Evolutionary conservation across 352 stramenopile genomes (phyloP), one percentile per base, ranked within the genome.

Genomic region (Hyaloperonospora arabidopsidis): DNA sequence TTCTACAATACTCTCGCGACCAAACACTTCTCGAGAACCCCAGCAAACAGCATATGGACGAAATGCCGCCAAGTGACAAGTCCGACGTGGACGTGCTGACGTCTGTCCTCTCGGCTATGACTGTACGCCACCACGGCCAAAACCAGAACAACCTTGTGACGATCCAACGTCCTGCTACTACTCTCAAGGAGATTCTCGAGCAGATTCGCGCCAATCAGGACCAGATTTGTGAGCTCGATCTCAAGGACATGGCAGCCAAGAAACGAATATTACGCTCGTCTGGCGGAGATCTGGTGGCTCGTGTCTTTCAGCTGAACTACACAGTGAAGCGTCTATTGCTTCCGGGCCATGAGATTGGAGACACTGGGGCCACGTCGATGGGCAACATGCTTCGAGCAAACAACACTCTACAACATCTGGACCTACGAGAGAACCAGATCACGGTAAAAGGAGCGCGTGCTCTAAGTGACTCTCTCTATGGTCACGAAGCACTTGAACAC

Each of bases 171-270:
- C 70, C 70, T 25, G 54, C 51, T 22, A 52, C 55, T 28, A 76
- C 67, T 12, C 58, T 84, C 12, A 79, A 79, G 56, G 68, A 77
- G 36, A 76, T 77, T 45, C 66, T 84, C 41, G 73, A 84, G 46
- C 72, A 64, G 49, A 71, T 84, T 52, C 74, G 72, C 28, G 56
- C 66, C 23, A 84, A 84, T 52, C 67, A 84, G 57, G 70, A 74
- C 18, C 40, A 58, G 35, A 77, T 84, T 59, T 70, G 68, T 23
- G 74, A 84, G 53, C 54, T 84, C 14, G 71, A 84, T 43, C 60
- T 84, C 14, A 74, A 70, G 19, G 74, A 84, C 29, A 80, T 84
- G 74, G 60, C 74, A 1, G 69, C 58, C 19, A 70, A 68, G 36
- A 76, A 76, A 48, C 49, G 59, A 40, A 79, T 79, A 58, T 63